phyloP scores from a whole-genome alignment of 768 basidiomycete species.

The Leccinum uliginosum region DNA sequence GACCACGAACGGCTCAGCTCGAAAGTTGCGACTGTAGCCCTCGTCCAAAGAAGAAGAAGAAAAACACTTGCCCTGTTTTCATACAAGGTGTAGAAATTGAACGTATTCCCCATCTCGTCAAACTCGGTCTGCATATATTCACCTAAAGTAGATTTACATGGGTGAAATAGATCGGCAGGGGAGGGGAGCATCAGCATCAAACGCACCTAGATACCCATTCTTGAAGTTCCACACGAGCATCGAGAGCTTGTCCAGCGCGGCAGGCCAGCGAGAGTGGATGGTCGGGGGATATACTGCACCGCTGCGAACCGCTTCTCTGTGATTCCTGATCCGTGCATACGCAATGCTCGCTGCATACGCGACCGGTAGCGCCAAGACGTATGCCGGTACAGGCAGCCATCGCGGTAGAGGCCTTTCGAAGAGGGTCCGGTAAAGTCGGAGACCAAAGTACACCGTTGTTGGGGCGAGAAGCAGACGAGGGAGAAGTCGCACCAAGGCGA shows the following conservation, averaged over 20 bases:
- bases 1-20: background rate
- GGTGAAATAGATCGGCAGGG: background rate
- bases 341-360: slow-evolving; percentile 20
- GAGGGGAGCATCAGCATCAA: background rate
- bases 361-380: slow-evolving; percentile 23
- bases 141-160: background rate
- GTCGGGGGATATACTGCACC: slow-evolving; percentile 45
- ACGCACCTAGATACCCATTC: slow-evolving; percentile 45
- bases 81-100: slow-evolving; percentile 19
- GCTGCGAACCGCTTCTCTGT: slow-evolving; percentile 37
- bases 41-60: background rate
- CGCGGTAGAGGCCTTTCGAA: background rate
- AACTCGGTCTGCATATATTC: background rate
- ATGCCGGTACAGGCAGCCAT: slow-evolving; percentile 15
- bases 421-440: slow-evolving; percentile 11
- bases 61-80: slow-evolving; percentile 23
- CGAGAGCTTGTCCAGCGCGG: slow-evolving; percentile 45
- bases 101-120: slow-evolving; percentile 21
- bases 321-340: slow-evolving; percentile 44
- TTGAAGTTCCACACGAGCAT: slow-evolving; percentile 36
- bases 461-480: slow-evolving; percentile 25
- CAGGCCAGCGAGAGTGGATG: slow-evolving; percentile 36
- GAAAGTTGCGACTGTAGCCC: background rate
- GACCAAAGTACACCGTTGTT: slow-evolving; percentile 8
- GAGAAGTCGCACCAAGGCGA: slow-evolving; percentile 28